Base-by-base conservation (phyloP, 148 eudicot genomes). In the Silene latifolia region DNA sequence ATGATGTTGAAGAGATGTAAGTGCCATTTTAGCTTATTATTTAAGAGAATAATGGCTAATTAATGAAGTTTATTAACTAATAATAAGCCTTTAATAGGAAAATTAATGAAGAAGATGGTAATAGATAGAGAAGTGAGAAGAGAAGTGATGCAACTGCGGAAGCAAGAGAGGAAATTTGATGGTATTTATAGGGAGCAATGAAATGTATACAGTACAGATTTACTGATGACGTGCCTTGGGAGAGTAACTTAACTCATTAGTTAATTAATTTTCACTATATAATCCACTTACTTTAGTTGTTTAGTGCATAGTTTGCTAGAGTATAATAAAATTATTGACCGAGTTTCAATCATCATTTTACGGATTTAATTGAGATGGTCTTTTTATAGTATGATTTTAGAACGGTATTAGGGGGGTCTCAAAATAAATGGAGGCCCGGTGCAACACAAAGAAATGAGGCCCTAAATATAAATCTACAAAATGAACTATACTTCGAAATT, bases 1-100 rank as follows among this genome's bases (percentile, higher is more conserved):
- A 80, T 70, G 62, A 59, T 71, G 79, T 24, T 20, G 66, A 57
- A 21, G 72, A 11, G 67, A 15, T 61, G 70, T 46, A 63, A 80
- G 19, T 57, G 83, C 86, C 89, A 86, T 88, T 74, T 51, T 46
- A 18, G 23, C 14, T 25, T 56, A 9, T 14, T 20, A 21, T 20
- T 35, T 48, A 63, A 13, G 51, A 2, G 7, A 63, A 63, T 32
- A 7, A 59, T 6, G 63, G 8, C 63, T 59, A 25, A 25, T 4
- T 63, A 24, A 14, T 63, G 8, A 25, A 32, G 12, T 13, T 63
- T 63, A 2, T 24, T 21, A 9, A 27, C 27, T 13, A 63, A 63
- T 63, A 63, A 0, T 6, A 10, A 27, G 18, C 32, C 18, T 65
- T 29, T 14, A 20, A 65, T 6, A 35, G 20, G 35, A 7, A 15